Base-by-base conservation (phyloP, 257 asterid species). In the Solanum chiquidenum region DNA sequence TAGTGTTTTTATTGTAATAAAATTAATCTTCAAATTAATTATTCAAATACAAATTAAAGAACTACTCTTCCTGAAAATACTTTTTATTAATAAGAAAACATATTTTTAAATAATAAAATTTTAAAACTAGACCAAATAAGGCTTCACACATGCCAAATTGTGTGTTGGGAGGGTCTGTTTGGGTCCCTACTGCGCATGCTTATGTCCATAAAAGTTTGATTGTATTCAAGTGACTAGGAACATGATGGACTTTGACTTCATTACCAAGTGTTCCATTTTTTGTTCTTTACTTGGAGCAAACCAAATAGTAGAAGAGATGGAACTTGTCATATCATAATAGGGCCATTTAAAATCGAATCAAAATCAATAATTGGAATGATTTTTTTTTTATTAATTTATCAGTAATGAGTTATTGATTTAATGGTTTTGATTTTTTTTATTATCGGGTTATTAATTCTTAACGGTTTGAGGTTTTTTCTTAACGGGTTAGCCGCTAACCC, bases 181-280 rank as follows among this genome's bases (percentile, higher is more conserved):
- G 66, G 80, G 87, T 85, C 87, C 87, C 82, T 40, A 66, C 66
- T 40, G 87, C 66, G 87, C 80, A 66, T 85, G 66, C 82, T 37
- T 18, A 16, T 85, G 82, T 40, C 87, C 33, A 68, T 49, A 10
- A 49, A 49, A 49, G 14, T 49, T 49, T 82, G 85, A 82, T 80
- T 18, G 68, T 9, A 80, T 80, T 35, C 85, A 29, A 82, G 85
- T 29, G 69, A 31, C 20, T 16, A 49, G 42, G 85, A 80, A 18
- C 85, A 46, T 44, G 68, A 46, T 46, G 29, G 68, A 82, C 42
- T 82, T 46, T 82, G 85, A 82, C 85, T 82, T 82, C 11, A 82
- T 49, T 49, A 82, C 64, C 84, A 77, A 77, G 14, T 42, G 85
- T 60, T 79, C 49, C 66, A 44, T 14, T 16, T 14, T 79, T 79